A percentile compares a stretch with the other conserved stretches of the same genome.
These are phyloP conservation scores for Myrica gale DNA, from an alignment of 306 rosid species.

Conservation along the genomic window DNA sequence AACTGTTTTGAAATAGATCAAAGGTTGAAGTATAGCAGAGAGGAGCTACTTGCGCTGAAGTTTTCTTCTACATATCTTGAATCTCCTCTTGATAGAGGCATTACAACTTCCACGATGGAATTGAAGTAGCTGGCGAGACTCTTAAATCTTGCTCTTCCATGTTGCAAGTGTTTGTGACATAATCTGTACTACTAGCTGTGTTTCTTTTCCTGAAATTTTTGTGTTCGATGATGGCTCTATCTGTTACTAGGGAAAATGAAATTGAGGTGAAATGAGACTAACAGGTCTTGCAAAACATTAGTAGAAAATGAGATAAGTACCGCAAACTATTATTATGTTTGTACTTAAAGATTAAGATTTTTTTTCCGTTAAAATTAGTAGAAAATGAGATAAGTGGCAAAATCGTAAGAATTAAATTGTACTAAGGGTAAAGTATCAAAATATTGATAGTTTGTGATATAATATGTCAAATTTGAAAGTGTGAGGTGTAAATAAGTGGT, in stretches of 20 bases:
- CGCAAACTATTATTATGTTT: too few relatives aligned
- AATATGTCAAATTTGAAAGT: too few relatives aligned
- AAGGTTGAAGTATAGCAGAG: slow-evolving; percentile 71
- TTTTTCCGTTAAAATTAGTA: too few relatives aligned
- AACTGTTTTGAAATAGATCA: slow-evolving; percentile 62
- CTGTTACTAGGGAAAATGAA: not conserved
- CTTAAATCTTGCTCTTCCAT: not conserved
- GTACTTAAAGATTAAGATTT: too few relatives aligned
- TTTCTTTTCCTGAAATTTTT: not conserved
- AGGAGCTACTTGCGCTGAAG: slow-evolving; percentile 73
- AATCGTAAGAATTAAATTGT: too few relatives aligned
- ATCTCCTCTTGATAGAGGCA: slow-evolving; percentile 12
- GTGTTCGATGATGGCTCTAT: not conserved
- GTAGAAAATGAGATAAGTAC: too few relatives aligned
- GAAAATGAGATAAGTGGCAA: too few relatives aligned
- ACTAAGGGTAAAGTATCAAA: too few relatives aligned
- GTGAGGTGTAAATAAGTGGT: too few relatives aligned
- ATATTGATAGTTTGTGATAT: too few relatives aligned
- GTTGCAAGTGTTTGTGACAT: not conserved
- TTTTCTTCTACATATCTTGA: slow-evolving; percentile 21
- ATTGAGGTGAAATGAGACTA: not conserved
- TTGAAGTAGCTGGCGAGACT: not conserved
- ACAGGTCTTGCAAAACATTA: not conserved
- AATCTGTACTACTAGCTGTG: not conserved
- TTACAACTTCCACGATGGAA: not conserved